Evolutionary conservation across 2,329 filamentous ascomycete species (phyloP), one percentile per base, ranked within the genome.

Genomic region (Penicillium sp.): DNA sequence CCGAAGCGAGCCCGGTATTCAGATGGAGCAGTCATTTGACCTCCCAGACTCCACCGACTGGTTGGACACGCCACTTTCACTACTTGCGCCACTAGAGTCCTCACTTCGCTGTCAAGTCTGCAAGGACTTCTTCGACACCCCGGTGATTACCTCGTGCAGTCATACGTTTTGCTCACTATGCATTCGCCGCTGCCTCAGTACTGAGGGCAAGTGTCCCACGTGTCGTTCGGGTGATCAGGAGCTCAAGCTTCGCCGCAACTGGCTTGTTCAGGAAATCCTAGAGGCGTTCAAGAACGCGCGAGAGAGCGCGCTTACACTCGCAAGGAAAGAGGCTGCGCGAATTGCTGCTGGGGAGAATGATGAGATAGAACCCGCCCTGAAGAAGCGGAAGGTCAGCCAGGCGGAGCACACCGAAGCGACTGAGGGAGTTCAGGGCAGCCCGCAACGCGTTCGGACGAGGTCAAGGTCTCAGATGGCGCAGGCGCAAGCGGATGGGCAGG

Each of bases 131-230:
- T 98, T 91, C 80, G 87, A 87, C 62, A 96, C 92, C 53, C 95
- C 95, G 0, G 95, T 99, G 86, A 89, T 97, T 63, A 99, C 95
- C 0, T 90, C 91, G 1, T 99, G 95, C 79, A 90, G 87, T 55
- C 95, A 99, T 74, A 98, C 95, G 0, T 99, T 99, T 73, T 99
- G 95, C 82, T 97, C 94, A 6, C 80, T 96, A 55, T 99, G 95
- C 75, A 98, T 99, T 73, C 90, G 95, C 34, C 85, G 93, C 63
- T 92, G 90, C 61, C 83, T 99, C 0, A 88, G 89, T 2, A 84
- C 86, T 35, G 92, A 97, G 66, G 90, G 92, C 8, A 92, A 90
- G 76, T 99, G 95, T 69, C 95, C 95, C 0, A 82, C 91, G 1
- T 99, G 95, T 76, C 88, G 92, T 54, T 81, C 86, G 5, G 76